Percentiles rank a stretch among this genome's conserved stretches.
Evolutionary conservation across 495 filamentous ascomycete species (phyloP).

Genomic region (Jackrogersella multiformis): DNA sequence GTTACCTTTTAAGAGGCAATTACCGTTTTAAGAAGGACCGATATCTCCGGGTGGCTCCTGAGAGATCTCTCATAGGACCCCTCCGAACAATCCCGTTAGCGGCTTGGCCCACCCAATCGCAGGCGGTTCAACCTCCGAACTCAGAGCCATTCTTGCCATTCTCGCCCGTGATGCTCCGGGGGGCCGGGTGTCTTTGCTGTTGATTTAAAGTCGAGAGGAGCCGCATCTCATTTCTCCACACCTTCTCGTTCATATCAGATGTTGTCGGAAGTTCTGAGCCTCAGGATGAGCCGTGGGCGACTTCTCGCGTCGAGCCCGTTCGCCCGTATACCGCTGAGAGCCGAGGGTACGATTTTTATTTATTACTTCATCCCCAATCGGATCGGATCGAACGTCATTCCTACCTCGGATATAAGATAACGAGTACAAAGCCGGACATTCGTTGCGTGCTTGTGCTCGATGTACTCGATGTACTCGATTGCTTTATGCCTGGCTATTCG

Average conservation of each 20-base stretch:
- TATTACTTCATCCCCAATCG: constrained; percentile 23
- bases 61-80: constrained; percentile 15
- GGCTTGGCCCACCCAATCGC: constrained; percentile 43
- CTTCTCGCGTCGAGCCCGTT: constrained; percentile 1
- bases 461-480: constrained; percentile 25
- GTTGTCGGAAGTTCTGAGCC: constrained; percentile 34
- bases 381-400: constrained; percentile 18
- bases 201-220: constrained; percentile 47
- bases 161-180: constrained; percentile 42
- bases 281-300: constrained; percentile 25
- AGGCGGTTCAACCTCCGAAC: constrained; percentile 31
- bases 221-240: constrained; percentile 46
- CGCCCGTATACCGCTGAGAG: constrained; percentile 17
- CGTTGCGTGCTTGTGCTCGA: constrained; percentile 23
- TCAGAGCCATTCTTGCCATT: constrained; percentile 26
- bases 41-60: constrained; percentile 31
- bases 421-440: background rate
- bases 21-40: constrained; percentile 22
- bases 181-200: constrained; percentile 45
- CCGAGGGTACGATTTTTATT: constrained; percentile 18
- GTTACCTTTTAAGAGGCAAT: background rate
- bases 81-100: constrained; percentile 43
- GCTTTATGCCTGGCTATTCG: constrained; percentile 29
- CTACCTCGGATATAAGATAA: constrained; percentile 39
- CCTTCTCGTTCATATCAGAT: constrained; percentile 36